Base-by-base conservation (phyloP, 306 rosid genomes). In the Herpetospermum pedunculosum region DNA sequence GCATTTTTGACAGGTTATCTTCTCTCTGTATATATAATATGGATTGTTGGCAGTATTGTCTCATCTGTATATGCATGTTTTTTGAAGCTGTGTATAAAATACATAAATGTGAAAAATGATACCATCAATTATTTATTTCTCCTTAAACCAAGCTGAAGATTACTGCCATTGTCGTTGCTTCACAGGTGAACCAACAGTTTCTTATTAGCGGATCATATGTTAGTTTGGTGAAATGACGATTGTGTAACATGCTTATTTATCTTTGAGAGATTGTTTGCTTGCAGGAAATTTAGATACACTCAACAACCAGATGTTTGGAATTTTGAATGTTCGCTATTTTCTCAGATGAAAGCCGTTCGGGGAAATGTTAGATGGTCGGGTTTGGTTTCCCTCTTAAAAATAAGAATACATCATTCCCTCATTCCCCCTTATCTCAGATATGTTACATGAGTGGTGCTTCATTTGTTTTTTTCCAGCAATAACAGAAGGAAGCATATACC, bases 1-100 rank as follows among this genome's bases (percentile, higher is more conserved):
- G 74, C 74, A 69, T 44, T 69, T 69, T 69, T 44, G 74, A 69
- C 55, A 44, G 74, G 74, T 28, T 44, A 28, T 69, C 55, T 13
- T 69, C 50, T 47, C 53, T 16, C 26, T 69, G 55, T 69, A 28
- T 67, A 64, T 64, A 35, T n/a, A 62, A 67, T 65, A 38, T 65
- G 50, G 18, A 65, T 65, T 40, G 32, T 65, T 65, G 49, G 72
- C 18, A 21, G 34, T 41, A 38, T 65, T 18, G 44, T 65, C 50
- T 65, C 48, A 38, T 41, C 53, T 67, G 71, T 64, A 23, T 21
- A 67, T 67, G 73, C 37, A 67, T 67, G 53, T 43, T 38, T 38
- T 67, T 3, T 0, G n/a, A 43, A 43, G 21, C 14, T 67, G 30
- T 8, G 15, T 25, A 26, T 68, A 21, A 44, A n/a, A 62, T 19